phyloP scores from a whole-genome alignment of 495 filamentous ascomycete genomes.

The Podospora didyma region DNA sequence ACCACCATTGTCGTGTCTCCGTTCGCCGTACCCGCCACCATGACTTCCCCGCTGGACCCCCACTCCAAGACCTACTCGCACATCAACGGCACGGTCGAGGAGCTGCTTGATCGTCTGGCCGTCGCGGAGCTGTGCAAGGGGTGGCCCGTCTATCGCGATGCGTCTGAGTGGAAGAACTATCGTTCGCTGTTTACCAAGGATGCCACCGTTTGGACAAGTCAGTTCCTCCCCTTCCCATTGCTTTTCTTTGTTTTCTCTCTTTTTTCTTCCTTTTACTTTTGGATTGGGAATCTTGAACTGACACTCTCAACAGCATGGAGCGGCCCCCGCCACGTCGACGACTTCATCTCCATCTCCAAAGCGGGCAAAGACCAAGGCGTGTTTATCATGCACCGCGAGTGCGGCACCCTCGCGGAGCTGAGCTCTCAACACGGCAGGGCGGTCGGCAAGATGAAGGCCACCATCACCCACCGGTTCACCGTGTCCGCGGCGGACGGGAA shows the following conservation, averaged over 20 bases:
- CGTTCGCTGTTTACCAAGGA: constrained; percentile 55
- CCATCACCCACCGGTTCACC: constrained; percentile 62
- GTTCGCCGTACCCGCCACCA: constrained; percentile 10
- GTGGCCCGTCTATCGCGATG: constrained; percentile 63
- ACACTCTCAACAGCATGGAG: constrained; percentile 46
- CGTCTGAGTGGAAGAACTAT: constrained; percentile 65
- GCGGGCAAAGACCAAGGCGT: constrained; percentile 56
- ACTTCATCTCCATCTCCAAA: constrained; percentile 58
- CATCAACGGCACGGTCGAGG: constrained; percentile 49
- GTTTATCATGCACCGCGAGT: constrained; percentile 66
- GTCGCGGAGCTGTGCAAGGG: constrained; percentile 62
- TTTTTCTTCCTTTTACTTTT: background rate
- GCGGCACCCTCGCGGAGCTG: constrained; percentile 59
- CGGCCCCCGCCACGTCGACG: constrained; percentile 46
- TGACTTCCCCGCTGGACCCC: constrained; percentile 43
- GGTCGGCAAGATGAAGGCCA: constrained; percentile 69
- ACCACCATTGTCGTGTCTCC: too few species aligned
- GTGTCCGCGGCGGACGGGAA: constrained; percentile 13
- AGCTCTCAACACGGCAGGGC: constrained; percentile 43
- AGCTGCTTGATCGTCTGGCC: constrained; percentile 50
- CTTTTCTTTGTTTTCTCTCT: background rate
- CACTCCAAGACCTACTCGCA: constrained; percentile 44
- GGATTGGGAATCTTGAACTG: too few species aligned
- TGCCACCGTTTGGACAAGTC: constrained; percentile 60
- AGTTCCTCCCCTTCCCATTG: too few species aligned